Conservation (phyloP, 2,329 filamentous ascomycete genomes). For the Harringtonia lauricola region DNA sequence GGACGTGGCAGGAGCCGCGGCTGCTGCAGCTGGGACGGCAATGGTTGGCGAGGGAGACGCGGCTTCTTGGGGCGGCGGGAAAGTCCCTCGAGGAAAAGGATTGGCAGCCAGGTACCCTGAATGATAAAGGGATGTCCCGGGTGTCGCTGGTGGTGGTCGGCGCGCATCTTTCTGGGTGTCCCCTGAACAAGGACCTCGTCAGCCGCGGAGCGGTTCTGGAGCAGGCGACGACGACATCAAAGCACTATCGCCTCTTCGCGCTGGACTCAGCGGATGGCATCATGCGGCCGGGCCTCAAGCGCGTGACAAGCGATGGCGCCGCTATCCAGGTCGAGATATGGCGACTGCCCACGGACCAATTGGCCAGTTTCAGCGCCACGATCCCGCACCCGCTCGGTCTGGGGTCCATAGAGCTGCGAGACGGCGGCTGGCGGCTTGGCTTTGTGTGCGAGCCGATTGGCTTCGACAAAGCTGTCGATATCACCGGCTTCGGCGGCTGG, state of each 20-base stretch:
- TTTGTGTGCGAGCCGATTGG: slow-evolving; percentile 26
- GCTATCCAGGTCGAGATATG: slow-evolving; percentile 25
- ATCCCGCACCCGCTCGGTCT: slow-evolving; percentile 23
- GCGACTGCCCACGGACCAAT: slow-evolving; percentile 17
- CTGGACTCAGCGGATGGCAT: slow-evolving; percentile 11
- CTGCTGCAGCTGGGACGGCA: slow-evolving; percentile 17
- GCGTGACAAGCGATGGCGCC: slow-evolving; percentile 15
- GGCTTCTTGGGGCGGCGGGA: slow-evolving; percentile 21
- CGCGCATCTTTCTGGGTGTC: slow-evolving; percentile 18
- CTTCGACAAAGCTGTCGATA: slow-evolving; percentile 18
- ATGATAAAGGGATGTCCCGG: no score
- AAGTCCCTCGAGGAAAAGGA: no score
- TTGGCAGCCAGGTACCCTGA: no score
- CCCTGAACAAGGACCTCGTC: slow-evolving; percentile 15
- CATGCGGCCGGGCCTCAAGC: slow-evolving; percentile 21
- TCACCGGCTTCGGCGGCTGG: slow-evolving; percentile 22
- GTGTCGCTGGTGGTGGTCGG: slow-evolving; percentile 17
- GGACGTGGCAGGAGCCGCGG: slow-evolving; percentile 21
- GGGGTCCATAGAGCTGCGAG: slow-evolving; percentile 22
- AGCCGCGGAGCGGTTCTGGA: slow-evolving; percentile 18
- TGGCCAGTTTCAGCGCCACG: slow-evolving; percentile 20
- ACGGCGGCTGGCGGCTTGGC: slow-evolving; percentile 22
- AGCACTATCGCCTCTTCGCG: slow-evolving; percentile 19
- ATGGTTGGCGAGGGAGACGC: slow-evolving; percentile 3
- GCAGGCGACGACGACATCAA: slow-evolving; percentile 17